Evolutionary conservation across 208 protist genomes (phyloP).

Genomic region (Phytomonas sp.): DNA sequence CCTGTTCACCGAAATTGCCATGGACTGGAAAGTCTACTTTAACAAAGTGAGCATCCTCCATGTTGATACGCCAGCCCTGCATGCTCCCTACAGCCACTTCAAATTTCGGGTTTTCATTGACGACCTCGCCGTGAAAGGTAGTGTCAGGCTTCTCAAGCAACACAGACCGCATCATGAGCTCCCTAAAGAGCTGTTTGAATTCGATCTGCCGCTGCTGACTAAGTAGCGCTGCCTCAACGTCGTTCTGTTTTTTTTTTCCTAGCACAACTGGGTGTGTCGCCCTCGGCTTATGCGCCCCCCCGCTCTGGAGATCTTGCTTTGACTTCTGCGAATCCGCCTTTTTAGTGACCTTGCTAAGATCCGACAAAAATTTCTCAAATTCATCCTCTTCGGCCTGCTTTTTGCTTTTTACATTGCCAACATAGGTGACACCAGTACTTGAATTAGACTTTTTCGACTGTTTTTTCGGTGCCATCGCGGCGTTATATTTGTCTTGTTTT

Average conservation of each 20-base stretch:
- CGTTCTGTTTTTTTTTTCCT: conserved; percentile 29
- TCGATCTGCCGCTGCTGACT: conserved; percentile 47
- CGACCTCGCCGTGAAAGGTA: conserved; percentile 46
- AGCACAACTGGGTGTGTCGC: conserved; percentile 21
- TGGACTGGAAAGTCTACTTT: conserved; percentile 34
- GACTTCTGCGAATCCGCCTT: conserved; percentile 26
- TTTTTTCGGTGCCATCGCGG: conserved; percentile 19
- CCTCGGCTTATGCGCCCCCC: background rate
- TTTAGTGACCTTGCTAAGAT: conserved; percentile 57
- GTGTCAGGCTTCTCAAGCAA: conserved; percentile 60
- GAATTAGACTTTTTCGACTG: conserved; percentile 12
- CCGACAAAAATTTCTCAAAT: conserved; percentile 59
- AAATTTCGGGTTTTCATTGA: conserved; percentile 44
- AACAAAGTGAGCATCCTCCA: conserved; percentile 83
- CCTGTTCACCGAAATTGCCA: background rate
- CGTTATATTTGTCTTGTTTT: conserved; percentile 16
- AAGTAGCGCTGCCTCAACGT: conserved; percentile 42
- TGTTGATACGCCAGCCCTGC: conserved; percentile 84
- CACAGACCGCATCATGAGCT: conserved; percentile 45
- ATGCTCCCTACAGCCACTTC: conserved; percentile 73
- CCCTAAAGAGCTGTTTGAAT: conserved; percentile 59
- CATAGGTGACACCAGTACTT: conserved; percentile 11
- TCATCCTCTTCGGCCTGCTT: conserved; percentile 55
- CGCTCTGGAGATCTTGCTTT: conserved; percentile 9
- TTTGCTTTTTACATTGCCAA: conserved; percentile 26